A percentile compares a stretch with the other conserved stretches of the same genome.
Conservation (phyloP, 2,329 filamentous ascomycete genomes). For the Talaromyces sp. region DNA sequence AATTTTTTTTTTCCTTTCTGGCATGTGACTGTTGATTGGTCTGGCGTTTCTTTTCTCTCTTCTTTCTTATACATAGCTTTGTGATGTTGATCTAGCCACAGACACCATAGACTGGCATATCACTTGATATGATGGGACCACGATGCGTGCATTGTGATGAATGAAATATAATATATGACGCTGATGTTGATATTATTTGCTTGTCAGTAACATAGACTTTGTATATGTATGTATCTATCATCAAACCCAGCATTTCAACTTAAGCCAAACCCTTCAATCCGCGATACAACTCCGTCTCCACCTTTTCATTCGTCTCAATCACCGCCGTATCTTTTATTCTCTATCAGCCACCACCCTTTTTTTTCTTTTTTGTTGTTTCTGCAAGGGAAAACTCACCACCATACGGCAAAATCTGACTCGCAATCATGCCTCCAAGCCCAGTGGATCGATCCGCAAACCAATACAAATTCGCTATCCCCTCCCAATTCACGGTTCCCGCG, state of each 20-base stretch:
- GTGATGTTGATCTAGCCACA: background rate
- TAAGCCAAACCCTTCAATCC: constrained; percentile 1
- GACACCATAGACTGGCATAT: background rate
- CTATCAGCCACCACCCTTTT: background rate
- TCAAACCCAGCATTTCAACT: background rate
- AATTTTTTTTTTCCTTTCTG: background rate
- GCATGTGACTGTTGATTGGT: background rate
- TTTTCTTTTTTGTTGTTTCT: too few relatives aligned
- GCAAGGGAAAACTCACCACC: constrained; percentile 14
- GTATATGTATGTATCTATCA: background rate
- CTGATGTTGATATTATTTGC: background rate
- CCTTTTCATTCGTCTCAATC: constrained; percentile 6
- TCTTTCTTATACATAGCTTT: background rate
- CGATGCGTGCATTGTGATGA: background rate
- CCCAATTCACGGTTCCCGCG: constrained; percentile 48
- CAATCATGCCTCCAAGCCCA: constrained; percentile 51
- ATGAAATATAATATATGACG: background rate
- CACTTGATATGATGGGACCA: background rate
- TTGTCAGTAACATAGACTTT: background rate
- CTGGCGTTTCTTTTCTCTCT: background rate
- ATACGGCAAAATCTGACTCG: constrained; percentile 48
- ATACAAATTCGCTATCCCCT: constrained; percentile 52
- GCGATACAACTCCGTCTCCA: constrained; percentile 6
- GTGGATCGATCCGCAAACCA: constrained; percentile 57
- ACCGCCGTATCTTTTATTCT: constrained; percentile 3